Conservation (phyloP, 2,329 filamentous ascomycete genomes). For the Myrmaecium sp. region DNA sequence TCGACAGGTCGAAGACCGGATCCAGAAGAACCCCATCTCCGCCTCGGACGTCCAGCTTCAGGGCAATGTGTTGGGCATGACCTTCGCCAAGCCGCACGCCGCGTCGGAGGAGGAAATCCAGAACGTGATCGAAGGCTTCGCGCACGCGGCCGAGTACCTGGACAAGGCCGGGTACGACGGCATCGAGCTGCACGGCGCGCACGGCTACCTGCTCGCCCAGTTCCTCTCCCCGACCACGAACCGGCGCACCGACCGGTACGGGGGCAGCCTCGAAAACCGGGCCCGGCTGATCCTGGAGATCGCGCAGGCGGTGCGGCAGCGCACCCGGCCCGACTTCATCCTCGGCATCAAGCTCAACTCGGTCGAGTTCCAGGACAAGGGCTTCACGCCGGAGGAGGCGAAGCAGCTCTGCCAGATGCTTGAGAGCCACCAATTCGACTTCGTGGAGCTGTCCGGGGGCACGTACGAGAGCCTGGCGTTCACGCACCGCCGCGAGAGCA, state of each 20-base stretch:
- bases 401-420: conserved; percentile 29
- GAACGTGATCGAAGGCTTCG: conserved; percentile 32
- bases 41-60: conserved; percentile 28
- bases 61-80: conserved; percentile 25
- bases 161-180: conserved; percentile 44
- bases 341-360: conserved; percentile 35
- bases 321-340: conserved; percentile 24
- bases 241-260: conserved; percentile 26
- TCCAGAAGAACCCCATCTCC: conserved; percentile 29
- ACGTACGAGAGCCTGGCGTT: conserved; percentile 18
- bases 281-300: conserved; percentile 29
- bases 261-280: conserved; percentile 28
- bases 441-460: conserved; percentile 51
- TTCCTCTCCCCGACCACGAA: conserved; percentile 27
- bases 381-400: conserved; percentile 27
- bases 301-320: conserved; percentile 23
- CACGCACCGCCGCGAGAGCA: conserved; percentile 25
- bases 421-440: conserved; percentile 45
- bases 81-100: conserved; percentile 36
- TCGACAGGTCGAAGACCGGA: conserved; percentile 29
- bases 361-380: conserved; percentile 24
- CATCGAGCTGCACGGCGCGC: conserved; percentile 28
- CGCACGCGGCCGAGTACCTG: conserved; percentile 41
- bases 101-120: conserved; percentile 39
- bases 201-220: conserved; percentile 29